phyloP scores from a whole-genome alignment of 257 asterid genomes.

The Primulina eburnea region DNA sequence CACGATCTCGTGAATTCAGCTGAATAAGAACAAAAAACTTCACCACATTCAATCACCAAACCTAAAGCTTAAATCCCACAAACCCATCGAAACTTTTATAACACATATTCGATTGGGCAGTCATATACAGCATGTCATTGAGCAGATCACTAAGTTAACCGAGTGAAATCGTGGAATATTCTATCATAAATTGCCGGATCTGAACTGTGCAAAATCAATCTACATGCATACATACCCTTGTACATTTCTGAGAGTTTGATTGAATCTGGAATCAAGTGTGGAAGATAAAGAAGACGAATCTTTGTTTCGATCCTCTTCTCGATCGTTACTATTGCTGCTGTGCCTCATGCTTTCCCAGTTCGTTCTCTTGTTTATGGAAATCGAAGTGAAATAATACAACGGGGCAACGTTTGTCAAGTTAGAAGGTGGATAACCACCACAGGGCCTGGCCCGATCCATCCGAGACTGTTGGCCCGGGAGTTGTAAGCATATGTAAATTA shows the following conservation, averaged over 20 bases:
- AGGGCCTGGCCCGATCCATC: neutral
- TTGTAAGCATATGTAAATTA: too few relatives aligned
- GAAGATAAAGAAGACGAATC: slow-evolving; percentile 46
- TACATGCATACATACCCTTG: slow-evolving; percentile 62
- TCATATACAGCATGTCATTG: slow-evolving; percentile 23
- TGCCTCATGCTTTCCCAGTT: slow-evolving; percentile 30
- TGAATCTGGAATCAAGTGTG: slow-evolving; percentile 82
- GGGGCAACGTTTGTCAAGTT: too few relatives aligned
- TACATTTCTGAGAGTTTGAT: slow-evolving; percentile 88
- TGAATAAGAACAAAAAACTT: slow-evolving; percentile 3
- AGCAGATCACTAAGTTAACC: neutral
- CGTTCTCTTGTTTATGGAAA: neutral
- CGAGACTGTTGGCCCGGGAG: too few relatives aligned
- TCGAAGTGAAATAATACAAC: neutral
- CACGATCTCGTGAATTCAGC: slow-evolving; percentile 2
- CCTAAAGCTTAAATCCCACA: slow-evolving; percentile 15
- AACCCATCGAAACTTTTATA: slow-evolving; percentile 7
- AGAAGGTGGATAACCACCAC: neutral
- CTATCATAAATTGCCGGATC: slow-evolving; percentile 32
- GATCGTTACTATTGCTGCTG: slow-evolving; percentile 39
- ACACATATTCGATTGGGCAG: slow-evolving; percentile 15
- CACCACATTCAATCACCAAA: slow-evolving; percentile 17
- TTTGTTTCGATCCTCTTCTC: slow-evolving; percentile 52
- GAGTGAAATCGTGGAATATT: slow-evolving; percentile 9
- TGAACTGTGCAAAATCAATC: slow-evolving; percentile 18